A percentile compares a stretch with the other conserved stretches of the same genome.
phyloP scores from a whole-genome alignment of 2,329 filamentous ascomycete species.

The Microascus cirrosus region DNA sequence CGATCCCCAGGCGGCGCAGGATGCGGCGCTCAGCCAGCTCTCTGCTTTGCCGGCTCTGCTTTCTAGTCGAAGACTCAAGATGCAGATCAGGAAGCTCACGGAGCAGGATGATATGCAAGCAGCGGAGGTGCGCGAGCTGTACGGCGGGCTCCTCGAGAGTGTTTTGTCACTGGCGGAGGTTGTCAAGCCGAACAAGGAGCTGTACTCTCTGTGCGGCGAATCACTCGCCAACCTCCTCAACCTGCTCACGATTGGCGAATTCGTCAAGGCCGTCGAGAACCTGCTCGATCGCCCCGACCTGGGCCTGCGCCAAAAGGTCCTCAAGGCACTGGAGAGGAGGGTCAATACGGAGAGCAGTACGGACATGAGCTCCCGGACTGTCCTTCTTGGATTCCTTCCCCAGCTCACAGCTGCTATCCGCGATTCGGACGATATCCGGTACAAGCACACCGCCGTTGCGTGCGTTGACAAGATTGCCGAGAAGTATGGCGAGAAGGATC shows the following conservation, averaged over 20 bases:
- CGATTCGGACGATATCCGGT: slow-evolving; percentile 57
- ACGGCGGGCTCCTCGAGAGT: slow-evolving; percentile 56
- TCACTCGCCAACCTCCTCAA: slow-evolving; percentile 72
- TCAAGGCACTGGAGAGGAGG: slow-evolving; percentile 69
- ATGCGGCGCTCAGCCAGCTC: slow-evolving; percentile 42
- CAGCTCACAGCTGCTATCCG: slow-evolving; percentile 68
- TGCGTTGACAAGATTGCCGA: slow-evolving; percentile 91
- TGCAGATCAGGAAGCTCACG: slow-evolving; percentile 44
- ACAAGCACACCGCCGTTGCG: slow-evolving; percentile 76
- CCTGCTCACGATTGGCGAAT: slow-evolving; percentile 75
- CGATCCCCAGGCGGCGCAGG: slow-evolving; percentile 12
- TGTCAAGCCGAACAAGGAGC: slow-evolving; percentile 41
- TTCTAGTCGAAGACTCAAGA: slow-evolving; percentile 43
- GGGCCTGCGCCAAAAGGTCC: slow-evolving; percentile 66
- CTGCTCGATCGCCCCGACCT: slow-evolving; percentile 68
- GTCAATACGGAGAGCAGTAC: slow-evolving; percentile 62
- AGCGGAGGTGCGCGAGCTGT: slow-evolving; percentile 56
- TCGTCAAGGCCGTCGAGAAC: slow-evolving; percentile 77
- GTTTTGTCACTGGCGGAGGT: slow-evolving; percentile 55
- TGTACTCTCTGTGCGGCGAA: slow-evolving; percentile 52
- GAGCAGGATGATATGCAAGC: slow-evolving; percentile 54
- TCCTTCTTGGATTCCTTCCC: slow-evolving; percentile 68
- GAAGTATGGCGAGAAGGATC: slow-evolving; percentile 89
- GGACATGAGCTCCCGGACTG: slow-evolving; percentile 55
- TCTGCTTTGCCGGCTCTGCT: slow-evolving; percentile 46